These are phyloP conservation scores for Cantharellus cinnabarinus DNA, from an alignment of 768 basidiomycete genomes.

Conservation along the genomic window DNA sequence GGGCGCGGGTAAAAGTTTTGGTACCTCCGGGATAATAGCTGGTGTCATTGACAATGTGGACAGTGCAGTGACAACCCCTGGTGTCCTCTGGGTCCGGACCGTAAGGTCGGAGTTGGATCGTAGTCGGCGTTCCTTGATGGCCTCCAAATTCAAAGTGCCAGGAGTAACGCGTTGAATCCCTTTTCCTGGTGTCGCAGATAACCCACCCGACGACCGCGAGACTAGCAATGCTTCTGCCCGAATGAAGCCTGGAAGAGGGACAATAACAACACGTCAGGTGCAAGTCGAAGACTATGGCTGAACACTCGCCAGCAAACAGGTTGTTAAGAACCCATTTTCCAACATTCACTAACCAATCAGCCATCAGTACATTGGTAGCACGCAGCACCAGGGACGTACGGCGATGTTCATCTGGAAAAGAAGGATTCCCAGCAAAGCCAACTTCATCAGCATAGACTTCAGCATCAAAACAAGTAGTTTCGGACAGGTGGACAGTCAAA, in stretches of 20 bases:
- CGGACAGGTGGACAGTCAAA: slow-evolving; percentile 69
- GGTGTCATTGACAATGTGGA: slow-evolving; percentile 49
- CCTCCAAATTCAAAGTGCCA: too few relatives aligned
- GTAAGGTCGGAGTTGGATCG: slow-evolving; percentile 12
- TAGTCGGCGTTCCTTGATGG: slow-evolving; percentile 11
- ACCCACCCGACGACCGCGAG: too few relatives aligned
- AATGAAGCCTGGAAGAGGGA: slow-evolving; percentile 52
- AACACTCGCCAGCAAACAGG: slow-evolving; percentile 36
- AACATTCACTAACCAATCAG: slow-evolving; percentile 44
- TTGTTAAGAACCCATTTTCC: slow-evolving; percentile 84
- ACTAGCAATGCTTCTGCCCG: not conserved
- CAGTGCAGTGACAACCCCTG: slow-evolving; percentile 24
- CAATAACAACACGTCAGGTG: not conserved
- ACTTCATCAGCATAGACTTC: slow-evolving; percentile 91
- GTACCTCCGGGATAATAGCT: slow-evolving; percentile 19
- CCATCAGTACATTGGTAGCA: slow-evolving; percentile 6
- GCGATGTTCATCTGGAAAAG: slow-evolving; percentile 59
- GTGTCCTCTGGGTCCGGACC: slow-evolving; percentile 8
- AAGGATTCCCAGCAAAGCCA: slow-evolving; percentile 39
- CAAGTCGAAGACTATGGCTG: not conserved
- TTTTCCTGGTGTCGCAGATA: too few relatives aligned
- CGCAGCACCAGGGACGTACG: slow-evolving; percentile 28
- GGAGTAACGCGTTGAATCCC: too few relatives aligned
- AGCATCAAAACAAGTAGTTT: slow-evolving; percentile 67
- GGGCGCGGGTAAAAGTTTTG: too few relatives aligned